These are phyloP conservation scores for Pseudogymnoascus sp. DNA, from an alignment of 2,329 filamentous ascomycete genomes.

Conservation along the genomic window DNA sequence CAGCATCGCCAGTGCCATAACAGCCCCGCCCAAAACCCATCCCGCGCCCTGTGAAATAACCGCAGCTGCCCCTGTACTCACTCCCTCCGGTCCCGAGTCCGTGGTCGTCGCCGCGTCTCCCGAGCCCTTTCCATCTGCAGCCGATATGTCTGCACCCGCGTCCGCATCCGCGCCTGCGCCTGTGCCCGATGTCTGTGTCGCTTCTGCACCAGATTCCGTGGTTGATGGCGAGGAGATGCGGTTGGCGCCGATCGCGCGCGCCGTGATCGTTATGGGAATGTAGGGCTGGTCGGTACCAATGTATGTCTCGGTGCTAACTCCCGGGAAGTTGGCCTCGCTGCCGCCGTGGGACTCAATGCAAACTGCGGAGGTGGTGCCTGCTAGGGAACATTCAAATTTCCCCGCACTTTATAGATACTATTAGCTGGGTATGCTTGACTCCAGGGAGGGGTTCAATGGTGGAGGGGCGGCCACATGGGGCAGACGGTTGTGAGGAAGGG, in stretches of 20 bases:
- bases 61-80: slow-evolving; percentile 12
- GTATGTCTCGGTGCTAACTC: slow-evolving; percentile 15
- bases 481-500: not conserved
- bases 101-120: not conserved
- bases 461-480: not conserved
- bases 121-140: not conserved
- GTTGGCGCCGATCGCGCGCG: slow-evolving; percentile 2
- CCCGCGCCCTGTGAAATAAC: slow-evolving; percentile 10
- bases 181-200: not conserved
- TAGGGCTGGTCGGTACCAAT: slow-evolving; percentile 14
- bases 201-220: not conserved
- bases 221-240: not conserved
- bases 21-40: slow-evolving; percentile 17
- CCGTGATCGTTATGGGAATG: slow-evolving; percentile 16
- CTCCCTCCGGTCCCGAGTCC: not conserved
- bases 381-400: slow-evolving; percentile 17
- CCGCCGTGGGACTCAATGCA: slow-evolving; percentile 17
- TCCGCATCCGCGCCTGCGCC: not conserved
- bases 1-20: slow-evolving; percentile 13
- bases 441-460: not conserved
- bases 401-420: slow-evolving; percentile 12
- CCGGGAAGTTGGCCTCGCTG: slow-evolving; percentile 17
- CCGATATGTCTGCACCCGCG: slow-evolving; percentile 8
- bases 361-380: slow-evolving; percentile 16
- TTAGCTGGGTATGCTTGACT: not conserved